Percentiles rank a stretch among this genome's conserved stretches.
phyloP scores from a whole-genome alignment of 106 monocot species.

The Phalaenopsis aphrodite region DNA sequence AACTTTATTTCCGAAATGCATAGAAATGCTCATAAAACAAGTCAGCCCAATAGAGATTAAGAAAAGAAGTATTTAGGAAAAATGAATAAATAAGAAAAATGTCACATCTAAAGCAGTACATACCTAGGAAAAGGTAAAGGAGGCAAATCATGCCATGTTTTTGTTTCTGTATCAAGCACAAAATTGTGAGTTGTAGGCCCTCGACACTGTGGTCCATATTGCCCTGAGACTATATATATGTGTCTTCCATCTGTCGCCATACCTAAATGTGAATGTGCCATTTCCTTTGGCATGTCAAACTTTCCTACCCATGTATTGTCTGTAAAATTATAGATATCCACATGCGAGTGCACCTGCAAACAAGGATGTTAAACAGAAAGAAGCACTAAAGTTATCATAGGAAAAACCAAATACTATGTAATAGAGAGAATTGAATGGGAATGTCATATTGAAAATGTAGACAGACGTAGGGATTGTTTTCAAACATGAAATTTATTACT shows the following conservation, averaged over 20 bases:
- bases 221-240: slow-evolving; percentile 82
- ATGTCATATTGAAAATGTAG: background rate
- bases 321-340: slow-evolving; percentile 83
- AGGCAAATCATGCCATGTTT: slow-evolving; percentile 72
- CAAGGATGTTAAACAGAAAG: background rate
- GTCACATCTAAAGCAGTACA: background rate
- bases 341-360: slow-evolving; percentile 92
- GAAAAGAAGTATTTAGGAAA: background rate
- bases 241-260: slow-evolving; percentile 88
- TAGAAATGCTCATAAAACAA: background rate
- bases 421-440: background rate
- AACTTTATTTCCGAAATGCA: background rate
- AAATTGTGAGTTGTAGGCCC: slow-evolving; percentile 70
- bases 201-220: slow-evolving; percentile 96
- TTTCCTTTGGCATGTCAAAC: slow-evolving; percentile 91
- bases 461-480: background rate
- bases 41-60: background rate
- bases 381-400: background rate
- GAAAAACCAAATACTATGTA: background rate
- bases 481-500: background rate
- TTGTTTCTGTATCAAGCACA: slow-evolving; percentile 70
- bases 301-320: slow-evolving; percentile 80
- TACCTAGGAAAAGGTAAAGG: slow-evolving; percentile 82
- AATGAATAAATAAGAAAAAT: background rate
- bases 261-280: slow-evolving; percentile 98